phyloP scores from a whole-genome alignment of 2,329 filamentous ascomycete genomes.

The Diaporthe vaccinii region DNA sequence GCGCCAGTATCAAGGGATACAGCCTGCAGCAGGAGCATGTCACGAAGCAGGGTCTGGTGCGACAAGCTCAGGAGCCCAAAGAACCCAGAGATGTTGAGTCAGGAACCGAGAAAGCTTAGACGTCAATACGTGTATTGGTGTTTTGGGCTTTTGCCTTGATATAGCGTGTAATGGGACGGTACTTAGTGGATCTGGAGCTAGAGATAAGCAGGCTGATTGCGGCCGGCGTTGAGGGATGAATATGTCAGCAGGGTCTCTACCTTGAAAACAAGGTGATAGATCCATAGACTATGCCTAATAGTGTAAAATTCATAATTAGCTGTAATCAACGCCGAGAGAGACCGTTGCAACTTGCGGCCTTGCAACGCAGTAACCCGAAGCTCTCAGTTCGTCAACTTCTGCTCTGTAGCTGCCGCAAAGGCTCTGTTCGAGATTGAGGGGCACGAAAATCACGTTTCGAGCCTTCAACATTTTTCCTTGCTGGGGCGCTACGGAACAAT shows the following conservation, averaged over 20 bases:
- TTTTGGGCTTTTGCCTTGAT: background rate
- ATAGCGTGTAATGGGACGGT: background rate
- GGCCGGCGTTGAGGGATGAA: background rate
- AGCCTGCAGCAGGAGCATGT: constrained; percentile 51
- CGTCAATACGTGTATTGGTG: background rate
- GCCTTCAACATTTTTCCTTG: background rate
- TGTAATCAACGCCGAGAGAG: background rate
- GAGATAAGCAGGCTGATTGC: background rate
- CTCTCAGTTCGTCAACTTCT: no score
- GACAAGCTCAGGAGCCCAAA: background rate
- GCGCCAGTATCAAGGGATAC: constrained; percentile 49
- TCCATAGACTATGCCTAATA: background rate
- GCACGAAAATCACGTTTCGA: background rate
- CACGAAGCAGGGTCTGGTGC: constrained; percentile 45
- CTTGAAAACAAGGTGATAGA: background rate
- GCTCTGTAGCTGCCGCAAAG: background rate
- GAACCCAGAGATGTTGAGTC: background rate
- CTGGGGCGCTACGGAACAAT: background rate
- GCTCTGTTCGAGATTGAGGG: background rate
- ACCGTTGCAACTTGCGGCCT: background rate
- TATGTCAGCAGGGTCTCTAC: background rate
- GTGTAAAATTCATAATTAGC: background rate
- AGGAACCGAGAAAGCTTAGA: background rate
- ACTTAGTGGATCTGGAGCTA: background rate
- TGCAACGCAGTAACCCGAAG: background rate